Conservation (phyloP, 495 filamentous ascomycete species). For the Penicillium goetzii region DNA sequence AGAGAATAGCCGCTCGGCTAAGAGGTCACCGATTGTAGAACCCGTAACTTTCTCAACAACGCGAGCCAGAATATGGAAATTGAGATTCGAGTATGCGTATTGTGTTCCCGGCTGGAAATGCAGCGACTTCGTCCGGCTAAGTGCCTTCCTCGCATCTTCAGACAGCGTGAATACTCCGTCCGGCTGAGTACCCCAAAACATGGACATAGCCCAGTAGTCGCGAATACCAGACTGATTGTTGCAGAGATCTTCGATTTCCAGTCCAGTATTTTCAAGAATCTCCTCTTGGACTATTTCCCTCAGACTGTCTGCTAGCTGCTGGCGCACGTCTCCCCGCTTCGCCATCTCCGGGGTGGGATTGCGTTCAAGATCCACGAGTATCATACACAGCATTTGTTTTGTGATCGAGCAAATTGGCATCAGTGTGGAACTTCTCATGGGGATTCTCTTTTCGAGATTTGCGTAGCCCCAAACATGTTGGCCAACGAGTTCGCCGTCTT, state of each 20-base stretch:
- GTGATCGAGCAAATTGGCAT: constrained; percentile 4
- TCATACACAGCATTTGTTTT: constrained; percentile 9
- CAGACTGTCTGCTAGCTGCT: not conserved
- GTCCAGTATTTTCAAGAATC: not conserved
- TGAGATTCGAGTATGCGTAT: constrained; percentile 3
- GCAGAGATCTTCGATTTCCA: constrained; percentile 31
- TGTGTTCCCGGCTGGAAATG: constrained; percentile 3
- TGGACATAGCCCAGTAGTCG: constrained; percentile 42
- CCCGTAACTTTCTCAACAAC: not conserved
- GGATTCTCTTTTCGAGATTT: not conserved
- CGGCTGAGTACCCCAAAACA: constrained; percentile 35
- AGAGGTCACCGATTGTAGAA: not conserved
- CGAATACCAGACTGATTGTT: constrained; percentile 39
- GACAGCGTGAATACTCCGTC: constrained; percentile 19
- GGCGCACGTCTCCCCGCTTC: not conserved
- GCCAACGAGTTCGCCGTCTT: constrained; percentile 33
- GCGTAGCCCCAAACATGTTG: constrained; percentile 17
- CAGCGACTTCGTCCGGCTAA: not conserved
- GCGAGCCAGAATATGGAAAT: not conserved
- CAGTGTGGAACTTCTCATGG: not conserved
- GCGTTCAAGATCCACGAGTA: constrained; percentile 1
- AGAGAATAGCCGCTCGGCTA: not conserved
- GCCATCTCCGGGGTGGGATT: constrained; percentile 3
- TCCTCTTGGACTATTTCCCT: not conserved
- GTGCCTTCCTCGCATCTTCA: not conserved